phyloP scores from a whole-genome alignment of 139 green algal species.

The Prasinococcaceae sp. region DNA sequence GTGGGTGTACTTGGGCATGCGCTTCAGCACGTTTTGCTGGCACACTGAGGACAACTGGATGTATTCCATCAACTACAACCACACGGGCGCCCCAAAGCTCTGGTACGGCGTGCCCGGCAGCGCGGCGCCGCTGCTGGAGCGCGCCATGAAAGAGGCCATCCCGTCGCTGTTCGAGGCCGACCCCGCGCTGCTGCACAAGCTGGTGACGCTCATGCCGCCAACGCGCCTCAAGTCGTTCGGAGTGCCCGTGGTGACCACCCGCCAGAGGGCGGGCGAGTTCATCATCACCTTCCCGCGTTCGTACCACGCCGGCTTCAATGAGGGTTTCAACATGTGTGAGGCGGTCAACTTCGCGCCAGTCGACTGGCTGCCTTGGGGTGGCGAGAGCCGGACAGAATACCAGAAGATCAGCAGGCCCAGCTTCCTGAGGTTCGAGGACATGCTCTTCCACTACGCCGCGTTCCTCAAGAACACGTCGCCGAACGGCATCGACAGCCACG shows the following conservation, averaged over 20 bases:
- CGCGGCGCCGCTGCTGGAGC: constrained; percentile 5
- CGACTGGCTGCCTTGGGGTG: constrained; percentile 49
- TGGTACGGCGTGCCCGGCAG: constrained; percentile 22
- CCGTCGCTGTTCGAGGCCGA: constrained; percentile 8
- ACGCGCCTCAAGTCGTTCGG: no score
- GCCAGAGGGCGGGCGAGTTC: constrained; percentile 59
- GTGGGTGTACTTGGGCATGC: constrained; percentile 16
- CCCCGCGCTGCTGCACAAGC: background rate
- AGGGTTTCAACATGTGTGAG: constrained; percentile 68
- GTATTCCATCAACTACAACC: constrained; percentile 32
- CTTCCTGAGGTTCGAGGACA: no score
- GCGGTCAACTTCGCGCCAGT: constrained; percentile 66
- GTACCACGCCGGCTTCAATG: constrained; percentile 72
- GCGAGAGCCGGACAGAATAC: no score
- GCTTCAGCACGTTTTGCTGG: constrained; percentile 25
- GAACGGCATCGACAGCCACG: no score
- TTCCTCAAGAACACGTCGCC: no score
- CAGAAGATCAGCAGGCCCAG: no score
- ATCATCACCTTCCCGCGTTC: constrained; percentile 71
- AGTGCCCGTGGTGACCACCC: constrained; percentile 36
- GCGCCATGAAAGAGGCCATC: constrained; percentile 11
- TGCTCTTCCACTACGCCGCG: no score
- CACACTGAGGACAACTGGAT: constrained; percentile 31
- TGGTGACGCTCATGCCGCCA: background rate
- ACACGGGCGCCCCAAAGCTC: constrained; percentile 27